Base-by-base conservation (phyloP, 202 grass and related monocot species). In the Panicum virgatum region DNA sequence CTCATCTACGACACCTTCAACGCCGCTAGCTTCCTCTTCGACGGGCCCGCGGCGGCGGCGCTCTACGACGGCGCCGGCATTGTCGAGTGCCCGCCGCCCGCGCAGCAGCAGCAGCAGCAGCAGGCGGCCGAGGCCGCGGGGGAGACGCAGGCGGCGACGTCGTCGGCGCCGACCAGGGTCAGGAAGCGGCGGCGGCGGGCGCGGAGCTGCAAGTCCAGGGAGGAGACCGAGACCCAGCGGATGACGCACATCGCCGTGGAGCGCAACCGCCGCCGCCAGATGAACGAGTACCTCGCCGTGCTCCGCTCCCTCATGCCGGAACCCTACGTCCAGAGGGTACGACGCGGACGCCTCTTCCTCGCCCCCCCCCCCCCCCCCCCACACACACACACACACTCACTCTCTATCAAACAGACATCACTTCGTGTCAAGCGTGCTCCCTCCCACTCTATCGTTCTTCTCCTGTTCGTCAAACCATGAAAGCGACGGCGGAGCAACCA, bases 191-290 rank as follows among this genome's bases (percentile, higher is more conserved):
- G 86, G 34, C 76, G 90, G 80, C 80, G 86, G 34, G 12, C 80
- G 71, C 83, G 80, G 80, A 86, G 42, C 80, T 83, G 83, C 83
- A 89, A 89, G 86, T 77, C 80, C 1, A 77, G 62, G 80, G 90
- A 92, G 76, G 86, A 92, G 51, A 51, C 83, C 2, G 90, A 92
- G 72, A 86, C 80, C 59, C 90, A 89, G 90, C 80, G 90, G 76
- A 84, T 92, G 83, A 92, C 80, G 57, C 90, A 92, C 83, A 92
- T 92, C 77, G 90, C 90, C 80, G 90, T 92, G 26, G 90, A 92
- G 90, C 86, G 90, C 71, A 92, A 92, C 83, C 90, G 90, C 42
- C 86, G 90, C 26, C 83, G 90, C 40, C 90, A 86, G 80, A 92
- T 92, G 86, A 92, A 92, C 80, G 86, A 86, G 80, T 86, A 92